phyloP scores from a whole-genome alignment of 495 filamentous ascomycete genomes.

The Aspergillus sclerotiicarbonarius region DNA sequence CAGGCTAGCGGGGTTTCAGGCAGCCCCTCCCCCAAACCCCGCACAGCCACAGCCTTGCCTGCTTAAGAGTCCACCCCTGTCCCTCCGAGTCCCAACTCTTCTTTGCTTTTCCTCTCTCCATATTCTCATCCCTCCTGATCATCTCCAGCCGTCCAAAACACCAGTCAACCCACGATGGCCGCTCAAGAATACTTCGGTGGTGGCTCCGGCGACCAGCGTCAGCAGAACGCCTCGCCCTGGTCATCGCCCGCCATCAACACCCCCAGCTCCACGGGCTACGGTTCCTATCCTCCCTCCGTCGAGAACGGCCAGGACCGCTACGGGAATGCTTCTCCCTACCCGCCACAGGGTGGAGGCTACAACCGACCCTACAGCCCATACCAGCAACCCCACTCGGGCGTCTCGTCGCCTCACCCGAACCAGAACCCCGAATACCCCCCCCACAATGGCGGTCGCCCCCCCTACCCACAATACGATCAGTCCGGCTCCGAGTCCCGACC shows the following conservation, averaged over 20 bases:
- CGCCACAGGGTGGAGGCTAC: neutral
- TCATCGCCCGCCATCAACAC: neutral
- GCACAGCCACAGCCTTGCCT: neutral
- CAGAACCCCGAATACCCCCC: neutral
- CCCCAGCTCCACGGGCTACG: neutral
- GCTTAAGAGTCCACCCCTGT: neutral
- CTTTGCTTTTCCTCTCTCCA: neutral
- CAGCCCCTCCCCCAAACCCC: neutral
- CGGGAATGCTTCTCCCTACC: neutral
- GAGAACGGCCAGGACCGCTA: neutral
- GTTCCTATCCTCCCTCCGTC: conserved; percentile 1
- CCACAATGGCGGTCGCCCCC: neutral
- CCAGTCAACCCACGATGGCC: neutral
- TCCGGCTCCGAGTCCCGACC: neutral
- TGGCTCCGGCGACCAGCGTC: neutral
- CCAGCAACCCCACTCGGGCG: neutral
- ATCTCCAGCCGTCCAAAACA: neutral
- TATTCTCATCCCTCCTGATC: neutral
- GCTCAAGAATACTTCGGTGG: conserved; percentile 5
- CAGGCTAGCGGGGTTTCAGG: neutral
- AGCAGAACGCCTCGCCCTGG: neutral
- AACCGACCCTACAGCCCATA: neutral
- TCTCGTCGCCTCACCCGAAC: neutral
- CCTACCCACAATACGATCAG: neutral
- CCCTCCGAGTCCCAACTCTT: too few relatives aligned